Base-by-base conservation (phyloP, 352 stramenopile genomes). In the Aphanomyces astaci region DNA sequence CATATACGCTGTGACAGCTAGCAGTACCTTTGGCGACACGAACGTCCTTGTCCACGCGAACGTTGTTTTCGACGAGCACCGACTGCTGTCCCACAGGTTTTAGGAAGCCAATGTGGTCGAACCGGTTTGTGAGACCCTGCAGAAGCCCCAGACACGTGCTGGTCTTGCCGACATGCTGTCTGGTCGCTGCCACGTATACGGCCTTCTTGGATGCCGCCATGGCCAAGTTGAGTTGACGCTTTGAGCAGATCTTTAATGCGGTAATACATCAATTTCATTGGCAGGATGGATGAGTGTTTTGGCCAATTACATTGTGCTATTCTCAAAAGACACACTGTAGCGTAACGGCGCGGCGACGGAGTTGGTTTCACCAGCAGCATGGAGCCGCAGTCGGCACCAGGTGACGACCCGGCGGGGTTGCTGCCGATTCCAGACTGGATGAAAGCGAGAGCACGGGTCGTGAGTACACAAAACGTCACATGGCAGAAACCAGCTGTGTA, bases 81-180 rank as follows among this genome's bases (percentile, higher is more conserved):
- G 87, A 92, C 66, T 98, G 82, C 74, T 98, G 94, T 4, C 96
- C 96, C 30, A 98, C 94, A 49, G 96, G 94, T 72, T 98, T 98
- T 72, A 98, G 86, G 77, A 98, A 98, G 11, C 84, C 84, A 63
- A 92, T 88, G 46, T 78, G 63, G 40, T 90, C 78, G 68, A 98
- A 95, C 57, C 94, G 80, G 70, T 93, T 96, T 32, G 91, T 91
- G 39, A 99, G 81, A 1, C 95, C 95, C 55, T 93, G 89, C 66
- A 98, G 86, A 15, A 98, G 71, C 0, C 93, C 95, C 19, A 99
- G 74, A 59, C 84, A 97, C n/a, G 89, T 95, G 56, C 93, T 98
- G 10, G 95, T 96, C 77, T 96, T 96, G 52, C 88, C 88, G 40
- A 93, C 88, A 71, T 96, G 87, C 78, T 96, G 86, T 59, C 87